A percentile compares a stretch with the other conserved stretches of the same genome.
Evolutionary conservation across 495 filamentous ascomycete genomes (phyloP).

Genomic region (Beverwykella pulmonaria): DNA sequence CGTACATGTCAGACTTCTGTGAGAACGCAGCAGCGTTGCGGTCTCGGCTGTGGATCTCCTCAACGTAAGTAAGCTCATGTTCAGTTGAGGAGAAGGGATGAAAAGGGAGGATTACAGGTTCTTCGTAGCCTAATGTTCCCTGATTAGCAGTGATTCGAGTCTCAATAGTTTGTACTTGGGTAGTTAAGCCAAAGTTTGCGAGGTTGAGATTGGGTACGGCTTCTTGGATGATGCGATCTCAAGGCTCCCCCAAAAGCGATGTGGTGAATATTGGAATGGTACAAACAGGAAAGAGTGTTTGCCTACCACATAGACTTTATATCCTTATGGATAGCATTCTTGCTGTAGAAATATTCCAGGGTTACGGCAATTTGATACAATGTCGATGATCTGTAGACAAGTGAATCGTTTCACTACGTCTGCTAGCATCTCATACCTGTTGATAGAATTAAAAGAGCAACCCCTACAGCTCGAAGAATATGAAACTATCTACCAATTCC

Average conservation of each 20-base stretch:
- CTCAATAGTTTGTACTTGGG: not conserved
- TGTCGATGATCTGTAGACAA: constrained; percentile 14
- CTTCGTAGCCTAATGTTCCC: constrained; percentile 16
- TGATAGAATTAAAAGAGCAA: not conserved
- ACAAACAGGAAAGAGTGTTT: not conserved
- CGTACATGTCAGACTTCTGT: constrained; percentile 20
- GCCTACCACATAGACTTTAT: constrained; percentile 15
- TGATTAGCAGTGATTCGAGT: constrained; percentile 1
- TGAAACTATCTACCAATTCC: constrained; percentile 5
- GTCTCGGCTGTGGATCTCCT: constrained; percentile 9
- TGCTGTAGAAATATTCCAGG: constrained; percentile 11
- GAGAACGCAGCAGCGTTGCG: constrained; percentile 16
- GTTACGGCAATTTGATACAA: constrained; percentile 18
- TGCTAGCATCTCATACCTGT: too few species aligned
- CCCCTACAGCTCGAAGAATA: constrained; percentile 7
- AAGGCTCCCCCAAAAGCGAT: constrained; percentile 9
- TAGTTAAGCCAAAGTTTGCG: constrained; percentile 17
- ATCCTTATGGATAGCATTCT: constrained; percentile 15
- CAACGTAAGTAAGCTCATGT: not conserved
- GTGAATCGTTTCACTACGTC: constrained; percentile 16
- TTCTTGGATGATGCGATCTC: constrained; percentile 8
- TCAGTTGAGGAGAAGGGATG: too few species aligned
- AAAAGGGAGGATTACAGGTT: not conserved
- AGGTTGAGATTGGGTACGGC: constrained; percentile 6
- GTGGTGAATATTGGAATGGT: not conserved